Conservation (phyloP, 192 early-diverging fungal genomes). For the Podila verticillata region DNA sequence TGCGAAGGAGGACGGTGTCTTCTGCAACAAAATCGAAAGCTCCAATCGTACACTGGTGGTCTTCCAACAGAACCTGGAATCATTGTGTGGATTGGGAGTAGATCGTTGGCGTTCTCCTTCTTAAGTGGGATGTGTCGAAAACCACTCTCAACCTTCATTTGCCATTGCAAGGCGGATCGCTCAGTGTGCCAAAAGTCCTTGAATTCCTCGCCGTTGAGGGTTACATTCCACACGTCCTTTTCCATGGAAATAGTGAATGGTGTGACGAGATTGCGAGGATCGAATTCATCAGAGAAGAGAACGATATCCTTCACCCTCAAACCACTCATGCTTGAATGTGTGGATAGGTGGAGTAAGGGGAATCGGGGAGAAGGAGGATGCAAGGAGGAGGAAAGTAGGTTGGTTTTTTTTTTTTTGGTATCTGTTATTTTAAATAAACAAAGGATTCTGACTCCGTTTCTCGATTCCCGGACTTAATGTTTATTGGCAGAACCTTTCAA, state of each 20-base stretch:
- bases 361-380: too few relatives aligned
- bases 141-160: not conserved
- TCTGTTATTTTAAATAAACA: too few relatives aligned
- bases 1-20: slow-evolving; percentile 6
- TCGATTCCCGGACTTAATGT: too few relatives aligned
- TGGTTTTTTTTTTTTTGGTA: too few relatives aligned
- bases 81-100: slow-evolving; percentile 2
- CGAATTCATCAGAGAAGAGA: slow-evolving; percentile 4
- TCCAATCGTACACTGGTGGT: slow-evolving; percentile 17
- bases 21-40: slow-evolving; percentile 13
- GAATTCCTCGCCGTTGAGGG: slow-evolving; percentile 6
- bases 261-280: slow-evolving; percentile 16
- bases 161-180: slow-evolving; percentile 12
- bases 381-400: too few relatives aligned
- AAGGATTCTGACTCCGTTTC: too few relatives aligned
- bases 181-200: slow-evolving; percentile 10
- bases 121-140: slow-evolving; percentile 1
- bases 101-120: not conserved
- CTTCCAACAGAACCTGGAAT: slow-evolving; percentile 2
- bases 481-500: too few relatives aligned
- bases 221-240: not conserved
- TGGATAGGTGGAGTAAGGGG: too few relatives aligned
- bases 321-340: slow-evolving; percentile 6
- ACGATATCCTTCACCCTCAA: slow-evolving; percentile 7
- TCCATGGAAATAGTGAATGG: slow-evolving; percentile 3